A percentile compares a stretch with the other conserved stretches of the same genome.
Conservation (phyloP, 2,329 filamentous ascomycete species). For the Paradendryphiella salina region DNA sequence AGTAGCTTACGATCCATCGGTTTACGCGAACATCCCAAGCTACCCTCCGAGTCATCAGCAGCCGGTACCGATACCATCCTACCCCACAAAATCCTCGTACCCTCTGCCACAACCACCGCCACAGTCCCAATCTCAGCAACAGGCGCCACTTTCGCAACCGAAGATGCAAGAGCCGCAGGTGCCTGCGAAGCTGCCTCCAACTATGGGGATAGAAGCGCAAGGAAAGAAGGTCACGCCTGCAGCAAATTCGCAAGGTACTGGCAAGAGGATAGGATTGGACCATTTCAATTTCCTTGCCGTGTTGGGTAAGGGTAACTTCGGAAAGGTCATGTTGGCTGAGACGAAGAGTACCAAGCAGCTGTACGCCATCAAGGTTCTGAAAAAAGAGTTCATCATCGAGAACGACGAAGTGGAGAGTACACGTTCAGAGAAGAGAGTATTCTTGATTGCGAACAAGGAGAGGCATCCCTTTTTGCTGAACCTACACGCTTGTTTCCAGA, state of each 20-base stretch:
- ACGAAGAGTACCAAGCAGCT: slow-evolving; percentile 89
- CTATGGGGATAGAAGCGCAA: slow-evolving; percentile 38
- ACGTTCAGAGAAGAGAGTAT: slow-evolving; percentile 95
- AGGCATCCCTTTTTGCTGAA: slow-evolving; percentile 94
- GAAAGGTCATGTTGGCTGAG: slow-evolving; percentile 99
- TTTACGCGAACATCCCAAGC: slow-evolving; percentile 62
- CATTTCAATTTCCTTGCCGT: slow-evolving; percentile 99
- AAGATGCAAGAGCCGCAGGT: slow-evolving; percentile 25
- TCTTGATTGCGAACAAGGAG: slow-evolving; percentile 95
- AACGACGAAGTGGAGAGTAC: slow-evolving; percentile 99
- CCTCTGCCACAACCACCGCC: slow-evolving; percentile 49
- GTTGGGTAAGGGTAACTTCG: slow-evolving; percentile 97
- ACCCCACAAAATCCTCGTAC: slow-evolving; percentile 44
- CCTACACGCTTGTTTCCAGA: slow-evolving; percentile 97
- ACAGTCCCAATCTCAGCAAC: slow-evolving; percentile 57
- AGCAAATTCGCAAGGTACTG: slow-evolving; percentile 69
- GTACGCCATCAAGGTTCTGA: slow-evolving; percentile 97
- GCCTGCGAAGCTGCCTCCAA: slow-evolving; percentile 43
- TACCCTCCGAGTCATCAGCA: slow-evolving; percentile 43
- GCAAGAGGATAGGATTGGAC: slow-evolving; percentile 87
- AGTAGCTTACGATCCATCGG: slow-evolving; percentile 74
- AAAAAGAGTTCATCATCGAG: slow-evolving; percentile 99
- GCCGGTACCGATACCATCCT: slow-evolving; percentile 33
- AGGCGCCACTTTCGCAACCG: slow-evolving; percentile 51
- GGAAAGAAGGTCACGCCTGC: slow-evolving; percentile 66